Conservation (phyloP, 176 grass and related monocot genomes). For the Ampelocalamus luodianensis region DNA sequence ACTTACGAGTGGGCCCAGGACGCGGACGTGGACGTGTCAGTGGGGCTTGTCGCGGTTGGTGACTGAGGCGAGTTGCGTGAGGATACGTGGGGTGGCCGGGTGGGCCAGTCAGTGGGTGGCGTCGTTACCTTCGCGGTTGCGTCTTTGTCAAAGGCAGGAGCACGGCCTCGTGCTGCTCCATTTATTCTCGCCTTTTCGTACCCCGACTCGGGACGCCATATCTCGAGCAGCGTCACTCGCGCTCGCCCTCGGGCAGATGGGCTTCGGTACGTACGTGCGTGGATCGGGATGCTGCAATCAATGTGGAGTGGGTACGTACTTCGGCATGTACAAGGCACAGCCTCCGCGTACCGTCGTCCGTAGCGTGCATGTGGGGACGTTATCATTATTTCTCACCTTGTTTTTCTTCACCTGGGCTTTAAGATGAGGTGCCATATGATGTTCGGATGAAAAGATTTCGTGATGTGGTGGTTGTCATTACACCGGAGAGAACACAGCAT, state of each 20-base stretch:
- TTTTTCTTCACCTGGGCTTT: no score
- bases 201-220: background rate
- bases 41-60: background rate
- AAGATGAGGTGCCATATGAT: no score
- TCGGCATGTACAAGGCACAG: background rate
- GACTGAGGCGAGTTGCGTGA: background rate
- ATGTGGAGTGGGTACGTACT: background rate
- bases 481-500: no score
- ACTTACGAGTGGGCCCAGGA: background rate
- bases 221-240: background rate
- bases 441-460: no score
- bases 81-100: background rate
- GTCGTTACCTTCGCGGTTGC: background rate
- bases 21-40: conserved; percentile 38
- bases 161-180: background rate
- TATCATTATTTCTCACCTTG: no score
- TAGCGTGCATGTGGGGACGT: no score
- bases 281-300: background rate
- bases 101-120: background rate
- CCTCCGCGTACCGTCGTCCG: no score
- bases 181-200: background rate
- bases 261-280: background rate
- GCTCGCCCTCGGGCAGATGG: no score
- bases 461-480: no score
- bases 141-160: background rate